These are phyloP conservation scores for Clonostachys sp. DNA, from an alignment of 2,329 filamentous ascomycete species.

Conservation along the genomic window DNA sequence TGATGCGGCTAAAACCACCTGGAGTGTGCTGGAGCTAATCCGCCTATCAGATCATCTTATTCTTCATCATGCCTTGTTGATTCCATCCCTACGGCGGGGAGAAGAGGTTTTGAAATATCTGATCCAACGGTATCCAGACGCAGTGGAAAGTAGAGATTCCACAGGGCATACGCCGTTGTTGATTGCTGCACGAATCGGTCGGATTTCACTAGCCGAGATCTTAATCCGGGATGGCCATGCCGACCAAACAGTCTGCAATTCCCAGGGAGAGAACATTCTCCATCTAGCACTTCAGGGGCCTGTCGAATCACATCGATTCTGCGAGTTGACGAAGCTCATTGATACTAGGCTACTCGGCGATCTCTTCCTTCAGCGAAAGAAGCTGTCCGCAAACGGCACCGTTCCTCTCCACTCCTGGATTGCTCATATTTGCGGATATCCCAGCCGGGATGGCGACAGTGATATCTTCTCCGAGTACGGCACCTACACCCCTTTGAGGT, in stretches of 20 bases:
- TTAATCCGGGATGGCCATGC: conserved; percentile 62
- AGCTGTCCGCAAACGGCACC: conserved; percentile 41
- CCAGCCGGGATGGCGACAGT: conserved; percentile 6
- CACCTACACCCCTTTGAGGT: conserved; percentile 12
- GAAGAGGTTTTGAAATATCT: conserved; percentile 62
- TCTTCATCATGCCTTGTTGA: conserved; percentile 62
- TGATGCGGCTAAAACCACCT: conserved; percentile 7
- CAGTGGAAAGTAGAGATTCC: conserved; percentile 56
- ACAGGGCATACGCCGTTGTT: conserved; percentile 63
- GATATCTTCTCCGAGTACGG: conserved; percentile 3
- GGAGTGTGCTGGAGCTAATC: conserved; percentile 10
- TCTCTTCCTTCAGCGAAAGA: conserved; percentile 55
- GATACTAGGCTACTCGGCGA: conserved; percentile 49
- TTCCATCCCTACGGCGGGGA: conserved; percentile 28
- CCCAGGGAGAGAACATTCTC: conserved; percentile 61
- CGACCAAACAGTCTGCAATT: conserved; percentile 62
- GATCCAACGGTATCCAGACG: conserved; percentile 53
- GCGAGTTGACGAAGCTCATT: conserved; percentile 51
- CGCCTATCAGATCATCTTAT: conserved; percentile 47
- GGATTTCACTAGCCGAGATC: conserved; percentile 49
- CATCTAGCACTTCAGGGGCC: conserved; percentile 45
- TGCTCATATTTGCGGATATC: conserved; percentile 13
- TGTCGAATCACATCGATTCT: conserved; percentile 27
- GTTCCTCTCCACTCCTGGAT: conserved; percentile 64
- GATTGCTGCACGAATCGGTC: conserved; percentile 56